These are phyloP conservation scores for Sarocladium strictum DNA, from an alignment of 2,329 filamentous ascomycete genomes.

Conservation along the genomic window DNA sequence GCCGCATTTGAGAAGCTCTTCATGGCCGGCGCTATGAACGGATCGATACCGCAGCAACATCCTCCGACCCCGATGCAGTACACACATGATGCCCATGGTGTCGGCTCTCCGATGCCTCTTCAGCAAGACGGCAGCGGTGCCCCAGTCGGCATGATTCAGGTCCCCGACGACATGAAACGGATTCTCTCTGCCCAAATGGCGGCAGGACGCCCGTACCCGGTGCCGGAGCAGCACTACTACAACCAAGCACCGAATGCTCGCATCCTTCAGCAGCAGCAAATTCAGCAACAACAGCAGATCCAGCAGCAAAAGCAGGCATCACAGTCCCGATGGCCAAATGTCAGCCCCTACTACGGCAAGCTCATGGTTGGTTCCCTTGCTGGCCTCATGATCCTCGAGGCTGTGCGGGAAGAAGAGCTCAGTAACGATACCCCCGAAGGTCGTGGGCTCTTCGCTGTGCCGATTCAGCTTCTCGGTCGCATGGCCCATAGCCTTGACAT, in stretches of 20 bases:
- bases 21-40: slow-evolving; percentile 66
- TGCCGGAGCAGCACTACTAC: slow-evolving; percentile 41
- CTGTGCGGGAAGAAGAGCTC: slow-evolving; percentile 61
- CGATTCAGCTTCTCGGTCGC: slow-evolving; percentile 49
- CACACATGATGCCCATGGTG: slow-evolving; percentile 27
- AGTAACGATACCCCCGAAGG: slow-evolving; percentile 58
- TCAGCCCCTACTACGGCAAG: slow-evolving; percentile 59
- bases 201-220: slow-evolving; percentile 46
- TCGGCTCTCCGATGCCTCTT: slow-evolving; percentile 13
- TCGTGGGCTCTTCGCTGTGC: slow-evolving; percentile 60
- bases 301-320: slow-evolving; percentile 42
- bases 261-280: slow-evolving; percentile 49
- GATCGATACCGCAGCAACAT: slow-evolving; percentile 47
- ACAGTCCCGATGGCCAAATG: slow-evolving; percentile 47
- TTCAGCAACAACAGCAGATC: slow-evolving; percentile 44
- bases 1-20: slow-evolving; percentile 74
- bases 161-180: slow-evolving; percentile 61
- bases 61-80: slow-evolving; percentile 46
- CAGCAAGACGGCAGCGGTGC: slow-evolving; percentile 33
- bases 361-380: slow-evolving; percentile 91
- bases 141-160: slow-evolving; percentile 54
- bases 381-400: slow-evolving; percentile 86
- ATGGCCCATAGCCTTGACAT: slow-evolving; percentile 43
- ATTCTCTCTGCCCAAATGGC: slow-evolving; percentile 53
- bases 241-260: slow-evolving; percentile 38